phyloP scores from a whole-genome alignment of 148 eudicot species.

The Cornus kousa region DNA sequence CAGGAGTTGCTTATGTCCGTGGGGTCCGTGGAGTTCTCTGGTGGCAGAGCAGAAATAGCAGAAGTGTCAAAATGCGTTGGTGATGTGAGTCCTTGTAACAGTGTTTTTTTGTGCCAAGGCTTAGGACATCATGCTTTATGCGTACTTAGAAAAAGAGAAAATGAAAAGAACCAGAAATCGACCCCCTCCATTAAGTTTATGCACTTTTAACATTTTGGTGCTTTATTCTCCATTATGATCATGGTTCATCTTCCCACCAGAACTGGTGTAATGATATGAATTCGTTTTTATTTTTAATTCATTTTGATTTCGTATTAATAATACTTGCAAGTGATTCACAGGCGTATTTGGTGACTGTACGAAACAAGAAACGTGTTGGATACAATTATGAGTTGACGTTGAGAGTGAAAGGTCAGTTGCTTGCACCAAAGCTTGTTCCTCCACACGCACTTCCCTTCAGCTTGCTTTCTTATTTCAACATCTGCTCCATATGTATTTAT shows the following conservation, averaged over 20 bases:
- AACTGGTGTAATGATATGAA: neutral
- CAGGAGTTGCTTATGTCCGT: conserved; percentile 81
- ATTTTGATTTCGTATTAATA: neutral
- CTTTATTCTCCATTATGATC: neutral
- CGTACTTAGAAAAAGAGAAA: neutral
- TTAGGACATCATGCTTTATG: neutral
- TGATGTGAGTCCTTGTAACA: conserved; percentile 64
- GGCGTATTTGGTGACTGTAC: conserved; percentile 90
- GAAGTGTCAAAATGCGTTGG: conserved; percentile 89
- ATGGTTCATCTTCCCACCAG: neutral
- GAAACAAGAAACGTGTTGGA: conserved; percentile 96
- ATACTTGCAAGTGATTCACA: conserved; percentile 24
- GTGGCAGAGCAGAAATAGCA: conserved; percentile 76
- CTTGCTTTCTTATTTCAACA: neutral
- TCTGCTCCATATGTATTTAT: neutral
- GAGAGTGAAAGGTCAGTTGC: conserved; percentile 63
- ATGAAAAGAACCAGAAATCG: neutral
- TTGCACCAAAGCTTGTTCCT: neutral
- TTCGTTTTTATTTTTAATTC: neutral
- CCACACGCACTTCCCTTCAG: neutral
- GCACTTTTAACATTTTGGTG: neutral
- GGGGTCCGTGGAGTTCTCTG: conserved; percentile 65
- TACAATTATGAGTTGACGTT: conserved; percentile 84
- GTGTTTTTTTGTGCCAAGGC: neutral
- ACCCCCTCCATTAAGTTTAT: neutral